Percentiles rank a stretch among this genome's conserved stretches.
Conservation (phyloP, 306 rosid genomes). For the Luffa acutangula region DNA sequence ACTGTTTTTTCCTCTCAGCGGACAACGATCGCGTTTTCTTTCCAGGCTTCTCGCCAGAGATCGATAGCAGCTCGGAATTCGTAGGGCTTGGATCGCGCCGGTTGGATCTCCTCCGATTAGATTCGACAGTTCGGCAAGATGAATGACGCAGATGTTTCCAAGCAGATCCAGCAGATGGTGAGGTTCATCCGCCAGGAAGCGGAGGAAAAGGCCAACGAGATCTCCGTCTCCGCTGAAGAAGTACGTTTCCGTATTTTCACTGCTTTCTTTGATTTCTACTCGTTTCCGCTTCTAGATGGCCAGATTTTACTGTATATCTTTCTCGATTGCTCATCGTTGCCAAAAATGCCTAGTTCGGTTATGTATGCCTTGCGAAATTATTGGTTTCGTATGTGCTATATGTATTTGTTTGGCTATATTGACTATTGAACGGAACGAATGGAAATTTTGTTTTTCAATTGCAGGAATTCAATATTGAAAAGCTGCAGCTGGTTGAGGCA, state of each 20-base stretch:
- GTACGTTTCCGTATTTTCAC: constrained; percentile 17
- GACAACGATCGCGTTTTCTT: background rate
- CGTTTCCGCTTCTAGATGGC: background rate
- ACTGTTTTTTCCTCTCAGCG: background rate
- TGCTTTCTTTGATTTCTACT: background rate
- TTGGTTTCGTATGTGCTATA: background rate
- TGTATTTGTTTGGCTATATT: background rate
- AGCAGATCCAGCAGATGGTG: constrained; percentile 99
- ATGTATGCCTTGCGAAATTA: background rate
- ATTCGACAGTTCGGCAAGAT: constrained; percentile 25
- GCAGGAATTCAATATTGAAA: constrained; percentile 94
- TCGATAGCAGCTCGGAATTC: background rate
- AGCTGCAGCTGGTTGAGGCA: constrained; percentile 85
- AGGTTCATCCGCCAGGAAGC: constrained; percentile 92
- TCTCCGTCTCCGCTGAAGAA: constrained; percentile 89
- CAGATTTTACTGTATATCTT: background rate
- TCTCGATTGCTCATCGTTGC: background rate
- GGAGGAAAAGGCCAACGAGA: constrained; percentile 96
- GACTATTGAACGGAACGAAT: background rate
- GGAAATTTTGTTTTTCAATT: background rate
- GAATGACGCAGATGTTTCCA: constrained; percentile 94
- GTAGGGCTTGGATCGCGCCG: constrained; percentile 2
- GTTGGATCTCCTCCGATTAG: constrained; percentile 33
- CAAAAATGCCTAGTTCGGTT: background rate
- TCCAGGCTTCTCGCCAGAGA: background rate